These are phyloP conservation scores for Eutrema japonicum DNA, from an alignment of 345 rosid genomes.

Conservation along the genomic window DNA sequence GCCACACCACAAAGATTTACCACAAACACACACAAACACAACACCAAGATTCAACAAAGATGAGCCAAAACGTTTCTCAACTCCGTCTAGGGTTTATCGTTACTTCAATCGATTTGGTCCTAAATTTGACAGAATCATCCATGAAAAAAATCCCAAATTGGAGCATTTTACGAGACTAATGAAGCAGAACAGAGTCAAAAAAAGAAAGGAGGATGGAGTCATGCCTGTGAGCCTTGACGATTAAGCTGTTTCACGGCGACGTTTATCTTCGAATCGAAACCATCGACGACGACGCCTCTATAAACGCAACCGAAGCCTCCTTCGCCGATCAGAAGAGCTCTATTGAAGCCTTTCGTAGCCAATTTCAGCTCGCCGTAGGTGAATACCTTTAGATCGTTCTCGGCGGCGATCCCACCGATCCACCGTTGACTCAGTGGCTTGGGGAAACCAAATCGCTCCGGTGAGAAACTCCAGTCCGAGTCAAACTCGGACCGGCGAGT, in stretches of 20 bases:
- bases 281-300: slow-evolving; percentile 64
- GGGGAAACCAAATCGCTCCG: slow-evolving; percentile 54
- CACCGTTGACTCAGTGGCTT: slow-evolving; percentile 67
- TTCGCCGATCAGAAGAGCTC: slow-evolving; percentile 82
- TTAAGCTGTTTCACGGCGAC: slow-evolving; percentile 92
- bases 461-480: slow-evolving; percentile 75
- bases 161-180: neutral
- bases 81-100: neutral
- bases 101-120: neutral
- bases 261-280: slow-evolving; percentile 53
- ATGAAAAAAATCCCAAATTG: neutral
- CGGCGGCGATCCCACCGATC: slow-evolving; percentile 23
- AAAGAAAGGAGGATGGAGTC: slow-evolving; percentile 32
- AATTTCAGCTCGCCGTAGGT: slow-evolving; percentile 75
- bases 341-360: slow-evolving; percentile 79
- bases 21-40: slow-evolving; percentile 27
- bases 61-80: neutral
- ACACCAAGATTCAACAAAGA: neutral
- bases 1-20: slow-evolving; percentile 38
- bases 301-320: slow-evolving; percentile 97
- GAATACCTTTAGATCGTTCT: slow-evolving; percentile 79
- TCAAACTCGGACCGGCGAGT: slow-evolving; percentile 90
- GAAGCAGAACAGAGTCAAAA: slow-evolving; percentile 13
- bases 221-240: slow-evolving; percentile 98
- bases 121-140: neutral